Conservation (phyloP, 495 filamentous ascomycete genomes). For the Trichocladium uniseriatum region DNA sequence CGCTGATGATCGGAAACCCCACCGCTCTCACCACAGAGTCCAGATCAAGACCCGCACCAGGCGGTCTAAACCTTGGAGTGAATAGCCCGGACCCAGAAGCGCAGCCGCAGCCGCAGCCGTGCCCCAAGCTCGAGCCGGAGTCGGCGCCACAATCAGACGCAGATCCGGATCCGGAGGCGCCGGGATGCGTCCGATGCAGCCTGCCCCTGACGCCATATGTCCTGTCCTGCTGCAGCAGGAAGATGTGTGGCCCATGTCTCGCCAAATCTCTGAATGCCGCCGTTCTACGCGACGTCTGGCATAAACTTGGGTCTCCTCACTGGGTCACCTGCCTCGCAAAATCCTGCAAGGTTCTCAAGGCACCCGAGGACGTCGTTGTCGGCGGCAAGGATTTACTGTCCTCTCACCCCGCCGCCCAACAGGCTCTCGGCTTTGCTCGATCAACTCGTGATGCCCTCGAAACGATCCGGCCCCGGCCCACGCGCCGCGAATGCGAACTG, state of each 20-base stretch:
- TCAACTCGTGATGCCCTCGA: not conserved
- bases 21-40: no score
- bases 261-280: not conserved
- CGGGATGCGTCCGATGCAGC: not conserved
- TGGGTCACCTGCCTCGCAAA: slow-evolving; percentile 2
- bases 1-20: not conserved
- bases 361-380: not conserved
- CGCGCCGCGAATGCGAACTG: not conserved
- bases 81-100: no score
- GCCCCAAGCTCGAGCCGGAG: not conserved
- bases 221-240: not conserved
- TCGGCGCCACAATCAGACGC: not conserved
- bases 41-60: no score
- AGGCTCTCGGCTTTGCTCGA: not conserved
- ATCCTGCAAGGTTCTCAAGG: not conserved
- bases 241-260: not conserved
- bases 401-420: not conserved
- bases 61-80: no score
- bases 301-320: not conserved
- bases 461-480: not conserved
- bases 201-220: no score
- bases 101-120: no score
- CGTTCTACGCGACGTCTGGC: not conserved
- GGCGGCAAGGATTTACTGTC: not conserved
- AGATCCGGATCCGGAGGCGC: not conserved